Evolutionary conservation across 805 yeast genomes (phyloP), one percentile per base, ranked within the genome.

Genomic region (Sugiyamaella chiloensis): DNA sequence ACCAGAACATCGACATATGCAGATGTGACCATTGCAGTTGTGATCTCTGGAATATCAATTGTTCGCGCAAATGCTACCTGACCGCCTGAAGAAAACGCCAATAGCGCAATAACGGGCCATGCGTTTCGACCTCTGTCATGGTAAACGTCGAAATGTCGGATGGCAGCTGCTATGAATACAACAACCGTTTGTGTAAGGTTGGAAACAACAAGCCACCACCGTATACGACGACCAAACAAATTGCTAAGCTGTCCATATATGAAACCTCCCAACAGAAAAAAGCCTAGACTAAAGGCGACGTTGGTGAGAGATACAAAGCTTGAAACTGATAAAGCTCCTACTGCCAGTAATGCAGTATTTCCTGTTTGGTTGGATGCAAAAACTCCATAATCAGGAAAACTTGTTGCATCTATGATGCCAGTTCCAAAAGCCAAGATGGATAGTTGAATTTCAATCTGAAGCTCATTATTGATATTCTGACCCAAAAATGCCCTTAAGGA

Each of bases 311-410:
- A 11, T 7, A 26, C 29, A 7, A 26, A 11, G 29, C 11, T 11
- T 8, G 9, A 8, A 12, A 29, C 23, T 5, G 9, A 8, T 26
- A 41, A 21, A 9, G 44, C 44, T n/a, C 44, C 44, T 6, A 41
- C 32, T 9, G 44, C 44, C 36, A 41, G 17, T n/a, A 41, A 14
- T 12, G 21, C 44, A 7, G 44, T 41, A 16, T 41, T 41, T 5
- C 44, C 44, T 4, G 44, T 41, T 36, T 41, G 44, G 19, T 41
- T 41, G 14, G 44, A 41, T 12, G 36, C 36, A 24, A 41, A 41
- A 8, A 41, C 36, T 21, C 44, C 17, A 36, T 41, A 41, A 29
- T 26, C 44, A 8, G 44, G 35, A 23, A 41, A 41, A 17, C 36
- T 41, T 4, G 36, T 12, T 6, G 44, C 35, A 41, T 41, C 44